Evolutionary conservation across 2,329 filamentous ascomycete genomes (phyloP).

Genomic region (Hysterium pulicare): DNA sequence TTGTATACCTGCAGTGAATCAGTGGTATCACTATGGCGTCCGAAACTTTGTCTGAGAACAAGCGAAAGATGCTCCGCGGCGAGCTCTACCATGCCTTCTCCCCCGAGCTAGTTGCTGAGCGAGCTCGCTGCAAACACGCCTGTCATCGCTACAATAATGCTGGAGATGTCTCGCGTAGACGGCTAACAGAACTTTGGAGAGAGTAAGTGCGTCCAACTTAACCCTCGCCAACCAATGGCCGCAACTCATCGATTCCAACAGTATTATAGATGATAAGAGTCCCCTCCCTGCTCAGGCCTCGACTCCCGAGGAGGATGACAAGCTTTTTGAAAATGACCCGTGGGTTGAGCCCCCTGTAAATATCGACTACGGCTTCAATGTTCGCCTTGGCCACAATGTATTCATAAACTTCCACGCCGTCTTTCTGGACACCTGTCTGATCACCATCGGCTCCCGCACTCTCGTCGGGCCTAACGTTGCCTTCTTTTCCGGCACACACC

Average conservation of each 20-base stretch:
- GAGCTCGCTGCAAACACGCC: slow-evolving; percentile 61
- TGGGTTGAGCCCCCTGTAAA: slow-evolving; percentile 68
- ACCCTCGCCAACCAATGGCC: not conserved
- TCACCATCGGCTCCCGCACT: slow-evolving; percentile 73
- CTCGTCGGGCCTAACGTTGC: slow-evolving; percentile 75
- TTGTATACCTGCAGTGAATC: too few species aligned
- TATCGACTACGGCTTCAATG: slow-evolving; percentile 75
- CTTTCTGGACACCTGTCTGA: slow-evolving; percentile 72
- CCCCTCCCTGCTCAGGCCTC: slow-evolving; percentile 60
- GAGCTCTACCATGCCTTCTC: slow-evolving; percentile 74
- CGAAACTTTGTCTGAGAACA: slow-evolving; percentile 30
- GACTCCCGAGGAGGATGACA: slow-evolving; percentile 62
- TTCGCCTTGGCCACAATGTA: slow-evolving; percentile 66
- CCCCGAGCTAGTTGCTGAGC: slow-evolving; percentile 62
- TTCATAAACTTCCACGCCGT: slow-evolving; percentile 74
- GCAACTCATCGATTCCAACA: slow-evolving; percentile 30
- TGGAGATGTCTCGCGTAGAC: slow-evolving; percentile 58
- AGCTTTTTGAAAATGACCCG: slow-evolving; percentile 60
- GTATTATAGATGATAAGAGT: slow-evolving; percentile 59
- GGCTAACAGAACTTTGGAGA: slow-evolving; percentile 65
- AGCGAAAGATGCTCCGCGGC: slow-evolving; percentile 57
- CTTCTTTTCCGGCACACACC: slow-evolving; percentile 73
- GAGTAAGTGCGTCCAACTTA: slow-evolving; percentile 59
- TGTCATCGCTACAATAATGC: slow-evolving; percentile 63
- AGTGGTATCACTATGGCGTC: slow-evolving; percentile 13